phyloP scores from a whole-genome alignment of 116 monocot genomes.

The Papilionanthe hybrid region DNA sequence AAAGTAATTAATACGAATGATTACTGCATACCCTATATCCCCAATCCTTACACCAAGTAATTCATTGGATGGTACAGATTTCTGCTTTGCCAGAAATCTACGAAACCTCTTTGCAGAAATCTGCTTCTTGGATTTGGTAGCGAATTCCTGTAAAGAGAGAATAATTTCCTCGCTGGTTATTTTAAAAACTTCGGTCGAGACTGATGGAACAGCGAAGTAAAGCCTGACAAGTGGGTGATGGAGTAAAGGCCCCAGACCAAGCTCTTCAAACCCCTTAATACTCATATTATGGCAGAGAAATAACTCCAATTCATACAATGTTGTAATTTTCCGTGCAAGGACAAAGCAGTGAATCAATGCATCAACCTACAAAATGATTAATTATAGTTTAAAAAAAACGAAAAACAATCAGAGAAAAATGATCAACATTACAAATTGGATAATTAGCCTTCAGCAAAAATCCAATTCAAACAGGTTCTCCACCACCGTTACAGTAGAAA shows the following conservation, averaged over 20 bases:
- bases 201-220: conserved; percentile 57
- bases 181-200: conserved; percentile 40
- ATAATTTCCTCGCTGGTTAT: conserved; percentile 68
- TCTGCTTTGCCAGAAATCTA: conserved; percentile 53
- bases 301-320: conserved; percentile 68
- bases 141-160: conserved; percentile 26
- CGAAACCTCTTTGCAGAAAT: conserved; percentile 50
- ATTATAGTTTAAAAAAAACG: background rate
- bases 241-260: conserved; percentile 74
- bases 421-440: background rate
- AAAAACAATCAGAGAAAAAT: background rate
- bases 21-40: conserved; percentile 58
- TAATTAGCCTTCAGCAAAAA: background rate
- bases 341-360: conserved; percentile 94
- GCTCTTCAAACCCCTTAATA: conserved; percentile 65
- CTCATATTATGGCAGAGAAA: conserved; percentile 79
- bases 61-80: conserved; percentile 48
- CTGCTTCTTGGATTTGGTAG: conserved; percentile 28
- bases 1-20: background rate
- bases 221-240: conserved; percentile 56
- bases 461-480: background rate
- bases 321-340: conserved; percentile 47
- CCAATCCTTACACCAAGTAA: conserved; percentile 79
- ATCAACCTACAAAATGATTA: conserved; percentile 45
- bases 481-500: too few relatives aligned